Percentiles rank a stretch among this genome's conserved stretches.
Conservation (phyloP, 192 early-diverging fungal genomes). For the Coemansia sp. region DNA sequence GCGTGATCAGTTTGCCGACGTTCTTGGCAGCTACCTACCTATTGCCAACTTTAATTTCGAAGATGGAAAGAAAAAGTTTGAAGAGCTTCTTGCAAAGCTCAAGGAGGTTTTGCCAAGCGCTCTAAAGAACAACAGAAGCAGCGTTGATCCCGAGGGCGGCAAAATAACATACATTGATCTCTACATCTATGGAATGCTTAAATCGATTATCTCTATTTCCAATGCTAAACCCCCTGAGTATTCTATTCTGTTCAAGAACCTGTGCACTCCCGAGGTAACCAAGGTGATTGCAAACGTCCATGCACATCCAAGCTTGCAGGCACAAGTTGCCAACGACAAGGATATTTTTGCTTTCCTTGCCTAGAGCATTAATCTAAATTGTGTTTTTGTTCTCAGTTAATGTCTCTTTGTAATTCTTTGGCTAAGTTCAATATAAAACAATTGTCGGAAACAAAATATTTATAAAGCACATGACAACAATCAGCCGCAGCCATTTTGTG, state of each 20-base stretch:
- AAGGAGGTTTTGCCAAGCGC: slow-evolving; percentile 40
- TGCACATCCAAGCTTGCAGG: background rate
- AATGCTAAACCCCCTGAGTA: background rate
- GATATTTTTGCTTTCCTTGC: background rate
- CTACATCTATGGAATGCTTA: slow-evolving; percentile 21
- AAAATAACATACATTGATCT: slow-evolving; percentile 50
- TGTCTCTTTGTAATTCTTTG: too few relatives aligned
- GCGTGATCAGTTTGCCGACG: slow-evolving; percentile 22
- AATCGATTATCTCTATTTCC: slow-evolving; percentile 5
- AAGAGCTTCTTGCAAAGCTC: slow-evolving; percentile 18
- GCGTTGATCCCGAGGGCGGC: slow-evolving; percentile 51
- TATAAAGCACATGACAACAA: too few relatives aligned
- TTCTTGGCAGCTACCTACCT: background rate
- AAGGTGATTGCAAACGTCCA: background rate
- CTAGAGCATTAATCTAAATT: background rate
- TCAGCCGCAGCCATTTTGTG: too few relatives aligned
- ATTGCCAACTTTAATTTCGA: background rate
- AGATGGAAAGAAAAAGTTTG: slow-evolving; percentile 9
- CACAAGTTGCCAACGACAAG: background rate
- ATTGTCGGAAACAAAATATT: too few relatives aligned
- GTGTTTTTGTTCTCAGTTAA: background rate
- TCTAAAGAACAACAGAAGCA: slow-evolving; percentile 55
- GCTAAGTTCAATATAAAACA: too few relatives aligned
- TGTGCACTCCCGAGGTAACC: background rate
- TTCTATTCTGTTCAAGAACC: too few relatives aligned